A percentile compares a stretch with the other conserved stretches of the same genome.
phyloP scores from a whole-genome alignment of 805 yeast species.

The Priceomyces haplophilus region DNA sequence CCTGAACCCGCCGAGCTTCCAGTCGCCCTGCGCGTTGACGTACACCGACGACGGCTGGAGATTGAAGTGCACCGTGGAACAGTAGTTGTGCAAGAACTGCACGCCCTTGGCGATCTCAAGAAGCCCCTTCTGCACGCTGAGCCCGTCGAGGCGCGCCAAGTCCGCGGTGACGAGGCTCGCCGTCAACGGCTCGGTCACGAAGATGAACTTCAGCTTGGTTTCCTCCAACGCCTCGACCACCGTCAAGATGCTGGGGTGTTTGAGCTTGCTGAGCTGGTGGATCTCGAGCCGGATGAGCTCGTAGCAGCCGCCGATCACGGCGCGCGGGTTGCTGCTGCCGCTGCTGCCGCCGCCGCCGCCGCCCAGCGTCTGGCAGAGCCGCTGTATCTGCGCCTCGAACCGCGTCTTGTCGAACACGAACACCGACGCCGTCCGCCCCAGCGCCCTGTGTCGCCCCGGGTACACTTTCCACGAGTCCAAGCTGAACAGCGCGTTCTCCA shows the following conservation, averaged over 20 bases:
- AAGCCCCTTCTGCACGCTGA: conserved; percentile 77
- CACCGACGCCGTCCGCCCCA: conserved; percentile 68
- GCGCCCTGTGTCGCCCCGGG: conserved; percentile 72
- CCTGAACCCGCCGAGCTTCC: conserved; percentile 82
- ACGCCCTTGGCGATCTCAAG: conserved; percentile 74
- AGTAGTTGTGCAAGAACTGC: conserved; percentile 76
- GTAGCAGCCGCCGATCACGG: conserved; percentile 58
- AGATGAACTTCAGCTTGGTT: conserved; percentile 68
- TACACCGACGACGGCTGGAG: conserved; percentile 74
- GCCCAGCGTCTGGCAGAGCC: conserved; percentile 29
- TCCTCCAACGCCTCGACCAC: conserved; percentile 89
- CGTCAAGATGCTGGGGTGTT: conserved; percentile 85
- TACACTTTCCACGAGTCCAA: conserved; percentile 82
- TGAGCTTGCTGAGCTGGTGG: conserved; percentile 68
- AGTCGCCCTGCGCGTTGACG: conserved; percentile 82
- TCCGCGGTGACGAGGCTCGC: conserved; percentile 46
- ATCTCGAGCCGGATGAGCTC: conserved; percentile 67
- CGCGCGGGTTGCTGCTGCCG: conserved; percentile 43
- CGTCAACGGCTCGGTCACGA: conserved; percentile 74
- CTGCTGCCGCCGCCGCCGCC: too few species aligned
- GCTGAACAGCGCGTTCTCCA: conserved; percentile 66
- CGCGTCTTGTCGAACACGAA: conserved; percentile 82
- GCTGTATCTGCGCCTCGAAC: conserved; percentile 53
- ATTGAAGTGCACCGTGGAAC: conserved; percentile 73
- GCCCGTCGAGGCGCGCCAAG: conserved; percentile 56